Conservation (phyloP, 371 early-diverging fungal genomes). For the Conidiobolus incongruus region DNA sequence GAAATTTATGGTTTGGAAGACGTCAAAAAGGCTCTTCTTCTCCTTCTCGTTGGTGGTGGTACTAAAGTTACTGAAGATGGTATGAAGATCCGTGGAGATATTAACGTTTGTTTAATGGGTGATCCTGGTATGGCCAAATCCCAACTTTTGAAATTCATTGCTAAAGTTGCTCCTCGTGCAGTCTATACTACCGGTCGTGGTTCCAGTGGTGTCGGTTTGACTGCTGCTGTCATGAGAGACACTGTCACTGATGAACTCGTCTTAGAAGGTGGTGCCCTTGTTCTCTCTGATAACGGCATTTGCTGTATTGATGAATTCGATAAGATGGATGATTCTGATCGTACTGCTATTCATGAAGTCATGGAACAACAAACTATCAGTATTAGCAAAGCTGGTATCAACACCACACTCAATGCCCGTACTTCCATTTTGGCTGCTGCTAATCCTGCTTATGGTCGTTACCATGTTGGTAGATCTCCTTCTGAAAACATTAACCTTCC, state of each 20-base stretch:
- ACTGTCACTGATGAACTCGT: slow-evolving; percentile 72
- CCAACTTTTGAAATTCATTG: slow-evolving; percentile 71
- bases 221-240: slow-evolving; percentile 73
- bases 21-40: slow-evolving; percentile 79
- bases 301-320: too few species aligned
- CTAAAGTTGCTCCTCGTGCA: slow-evolving; percentile 68
- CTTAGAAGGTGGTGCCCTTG: slow-evolving; percentile 82
- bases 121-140: slow-evolving; percentile 97
- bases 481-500: slow-evolving; percentile 93
- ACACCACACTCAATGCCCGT: slow-evolving; percentile 79
- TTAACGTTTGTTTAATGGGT: slow-evolving; percentile 96
- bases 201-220: slow-evolving; percentile 86
- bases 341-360: too few species aligned
- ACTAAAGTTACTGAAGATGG: slow-evolving; percentile 70
- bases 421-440: slow-evolving; percentile 80
- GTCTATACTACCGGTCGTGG: slow-evolving; percentile 90
- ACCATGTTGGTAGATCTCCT: slow-evolving; percentile 53
- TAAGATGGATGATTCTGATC: too few species aligned
- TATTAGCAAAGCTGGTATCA: slow-evolving; percentile 85
- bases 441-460: slow-evolving; percentile 71
- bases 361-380: too few species aligned
- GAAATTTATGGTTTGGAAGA: slow-evolving; percentile 94
- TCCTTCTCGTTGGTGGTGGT: slow-evolving; percentile 78
- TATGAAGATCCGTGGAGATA: slow-evolving; percentile 85
- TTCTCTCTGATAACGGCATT: slow-evolving; percentile 78